Percentiles rank a stretch among this genome's conserved stretches.
phyloP scores from a whole-genome alignment of 1,139 yeast species.

The Nakaseomyces nivariensis region DNA sequence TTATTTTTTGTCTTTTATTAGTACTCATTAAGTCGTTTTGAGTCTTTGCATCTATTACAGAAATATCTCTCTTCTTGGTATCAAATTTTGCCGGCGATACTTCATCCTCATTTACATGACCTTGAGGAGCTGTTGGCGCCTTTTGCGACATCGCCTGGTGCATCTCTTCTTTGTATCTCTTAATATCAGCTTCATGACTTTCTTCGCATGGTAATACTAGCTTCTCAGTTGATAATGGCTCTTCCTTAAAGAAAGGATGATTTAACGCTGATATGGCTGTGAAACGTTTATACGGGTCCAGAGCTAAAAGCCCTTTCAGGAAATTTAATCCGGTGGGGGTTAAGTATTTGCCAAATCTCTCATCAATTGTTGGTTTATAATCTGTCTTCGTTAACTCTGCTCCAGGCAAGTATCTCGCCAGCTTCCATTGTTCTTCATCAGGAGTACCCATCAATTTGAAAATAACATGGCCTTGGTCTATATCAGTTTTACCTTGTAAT shows the following conservation, averaged over 20 bases:
- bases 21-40: not conserved
- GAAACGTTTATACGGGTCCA: conserved; percentile 62
- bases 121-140: conserved; percentile 28
- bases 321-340: conserved; percentile 32
- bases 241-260: conserved; percentile 55
- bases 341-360: conserved; percentile 34
- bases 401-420: conserved; percentile 55
- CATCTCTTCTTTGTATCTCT: conserved; percentile 42
- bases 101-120: conserved; percentile 20
- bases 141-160: conserved; percentile 26
- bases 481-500: conserved; percentile 72
- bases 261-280: conserved; percentile 73
- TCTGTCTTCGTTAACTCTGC: conserved; percentile 32
- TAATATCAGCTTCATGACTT: conserved; percentile 79
- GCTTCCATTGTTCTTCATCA: conserved; percentile 51
- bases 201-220: conserved; percentile 69
- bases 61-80: not conserved
- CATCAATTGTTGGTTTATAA: conserved; percentile 47
- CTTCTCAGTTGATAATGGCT: conserved; percentile 53
- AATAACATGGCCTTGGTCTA: conserved; percentile 81
- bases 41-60: not conserved
- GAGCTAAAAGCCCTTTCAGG: conserved; percentile 43
- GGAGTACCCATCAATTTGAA: conserved; percentile 83
- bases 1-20: not conserved
- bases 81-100: conserved; percentile 2